Percentiles rank a stretch among this genome's conserved stretches.
Evolutionary conservation across 352 stramenopile species (phyloP).

Genomic region (Phytopythium ostracodes): DNA sequence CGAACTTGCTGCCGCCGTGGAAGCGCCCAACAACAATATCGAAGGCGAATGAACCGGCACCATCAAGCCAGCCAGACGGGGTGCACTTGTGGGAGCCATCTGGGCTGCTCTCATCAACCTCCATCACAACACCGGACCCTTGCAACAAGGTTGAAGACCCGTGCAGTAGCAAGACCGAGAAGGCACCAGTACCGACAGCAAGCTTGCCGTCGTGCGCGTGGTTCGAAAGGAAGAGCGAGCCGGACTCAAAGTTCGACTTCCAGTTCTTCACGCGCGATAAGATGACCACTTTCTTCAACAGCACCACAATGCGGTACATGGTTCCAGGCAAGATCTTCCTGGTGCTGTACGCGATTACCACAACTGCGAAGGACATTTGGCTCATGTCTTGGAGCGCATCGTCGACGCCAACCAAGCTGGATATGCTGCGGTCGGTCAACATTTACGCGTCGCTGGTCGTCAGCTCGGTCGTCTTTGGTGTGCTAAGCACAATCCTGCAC

Average conservation of each 20-base stretch:
- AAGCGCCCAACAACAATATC: constrained; percentile 5
- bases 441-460: constrained; percentile 30
- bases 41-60: not conserved
- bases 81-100: constrained; percentile 23
- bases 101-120: constrained; percentile 3
- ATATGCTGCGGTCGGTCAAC: constrained; percentile 24
- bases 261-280: constrained; percentile 10
- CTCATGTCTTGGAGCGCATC: constrained; percentile 35
- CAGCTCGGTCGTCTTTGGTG: constrained; percentile 28
- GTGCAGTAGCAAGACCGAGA: not conserved
- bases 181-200: constrained; percentile 1
- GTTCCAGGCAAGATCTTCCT: constrained; percentile 26
- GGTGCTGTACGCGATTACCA: constrained; percentile 22
- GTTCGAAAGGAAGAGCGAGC: constrained; percentile 4
- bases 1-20: constrained; percentile 30
- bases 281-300: not conserved
- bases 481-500: constrained; percentile 30
- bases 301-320: constrained; percentile 20
- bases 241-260: constrained; percentile 19
- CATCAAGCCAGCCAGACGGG: not conserved
- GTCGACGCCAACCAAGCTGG: not conserved
- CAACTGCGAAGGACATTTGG: constrained; percentile 29
- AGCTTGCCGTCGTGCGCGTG: not conserved
- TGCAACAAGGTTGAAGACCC: not conserved
- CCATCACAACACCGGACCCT: not conserved